phyloP scores from a whole-genome alignment of 495 filamentous ascomycete species.

The Tuber calosporum region DNA sequence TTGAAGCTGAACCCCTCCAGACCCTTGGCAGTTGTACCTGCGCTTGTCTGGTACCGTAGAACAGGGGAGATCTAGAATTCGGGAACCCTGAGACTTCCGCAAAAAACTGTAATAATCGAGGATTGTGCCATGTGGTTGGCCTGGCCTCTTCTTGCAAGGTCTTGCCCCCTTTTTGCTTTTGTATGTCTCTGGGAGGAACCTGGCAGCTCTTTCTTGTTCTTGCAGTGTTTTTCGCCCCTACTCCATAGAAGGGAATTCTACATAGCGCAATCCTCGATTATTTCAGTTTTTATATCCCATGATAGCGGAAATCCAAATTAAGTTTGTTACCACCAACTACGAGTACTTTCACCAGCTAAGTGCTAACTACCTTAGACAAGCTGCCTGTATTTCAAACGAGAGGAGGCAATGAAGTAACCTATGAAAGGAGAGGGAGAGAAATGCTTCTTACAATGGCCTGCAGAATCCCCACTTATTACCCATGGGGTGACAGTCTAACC shows the following conservation, averaged over 20 bases:
- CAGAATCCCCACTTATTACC: neutral
- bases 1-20: neutral
- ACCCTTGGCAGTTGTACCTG: neutral
- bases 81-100: neutral
- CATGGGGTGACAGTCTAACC: neutral
- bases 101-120: no score
- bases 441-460: neutral
- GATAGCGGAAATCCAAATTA: neutral
- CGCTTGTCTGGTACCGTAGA: neutral
- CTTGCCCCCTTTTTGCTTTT: no score
- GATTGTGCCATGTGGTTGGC: no score
- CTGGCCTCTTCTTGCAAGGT: no score
- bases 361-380: neutral
- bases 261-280: no score
- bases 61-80: neutral
- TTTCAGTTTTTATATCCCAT: no score
- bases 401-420: neutral
- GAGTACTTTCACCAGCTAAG: neutral
- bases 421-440: neutral
- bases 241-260: no score
- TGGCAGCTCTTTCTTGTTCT: no score
- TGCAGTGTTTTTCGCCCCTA: no score
- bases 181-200: no score
- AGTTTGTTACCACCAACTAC: neutral
- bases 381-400: neutral